Percentiles rank a stretch among this genome's conserved stretches.
These are phyloP conservation scores for Zymoseptoria ardabiliae DNA, from an alignment of 2,329 filamentous ascomycete genomes.

Conservation along the genomic window DNA sequence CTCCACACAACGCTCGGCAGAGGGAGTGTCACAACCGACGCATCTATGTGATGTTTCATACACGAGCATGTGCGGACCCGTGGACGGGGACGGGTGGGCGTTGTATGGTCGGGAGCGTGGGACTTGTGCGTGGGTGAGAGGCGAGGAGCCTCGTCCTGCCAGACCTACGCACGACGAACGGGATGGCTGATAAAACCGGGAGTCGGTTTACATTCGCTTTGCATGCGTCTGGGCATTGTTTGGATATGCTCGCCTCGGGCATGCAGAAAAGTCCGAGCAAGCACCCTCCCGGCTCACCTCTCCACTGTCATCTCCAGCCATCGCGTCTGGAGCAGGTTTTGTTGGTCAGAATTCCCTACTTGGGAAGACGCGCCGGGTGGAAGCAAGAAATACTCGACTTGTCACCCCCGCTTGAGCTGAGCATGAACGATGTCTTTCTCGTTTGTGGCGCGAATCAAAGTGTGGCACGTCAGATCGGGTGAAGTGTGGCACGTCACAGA, in stretches of 20 bases:
- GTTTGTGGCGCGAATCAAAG: slow-evolving; percentile 1
- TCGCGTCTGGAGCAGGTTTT: no score
- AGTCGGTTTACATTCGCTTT: no score
- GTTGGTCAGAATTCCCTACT: neutral
- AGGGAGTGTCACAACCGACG: neutral
- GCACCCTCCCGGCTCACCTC: no score
- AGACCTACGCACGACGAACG: no score
- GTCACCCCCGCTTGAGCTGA: no score
- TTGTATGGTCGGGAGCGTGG: neutral
- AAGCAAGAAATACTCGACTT: neutral
- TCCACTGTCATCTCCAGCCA: no score
- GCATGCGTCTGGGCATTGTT: no score
- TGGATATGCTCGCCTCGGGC: no score
- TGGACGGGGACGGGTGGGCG: neutral
- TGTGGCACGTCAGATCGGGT: neutral
- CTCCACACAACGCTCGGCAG: neutral
- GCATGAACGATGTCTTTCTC: neutral
- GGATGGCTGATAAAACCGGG: no score
- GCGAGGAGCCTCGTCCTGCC: neutral
- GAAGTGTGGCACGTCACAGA: neutral
- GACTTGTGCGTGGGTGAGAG: neutral
- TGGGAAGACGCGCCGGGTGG: neutral
- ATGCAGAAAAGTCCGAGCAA: no score
- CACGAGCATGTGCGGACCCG: neutral
- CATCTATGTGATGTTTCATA: neutral